Conservation (phyloP, 257 asterid genomes). For the Coffea eugenioides region DNA sequence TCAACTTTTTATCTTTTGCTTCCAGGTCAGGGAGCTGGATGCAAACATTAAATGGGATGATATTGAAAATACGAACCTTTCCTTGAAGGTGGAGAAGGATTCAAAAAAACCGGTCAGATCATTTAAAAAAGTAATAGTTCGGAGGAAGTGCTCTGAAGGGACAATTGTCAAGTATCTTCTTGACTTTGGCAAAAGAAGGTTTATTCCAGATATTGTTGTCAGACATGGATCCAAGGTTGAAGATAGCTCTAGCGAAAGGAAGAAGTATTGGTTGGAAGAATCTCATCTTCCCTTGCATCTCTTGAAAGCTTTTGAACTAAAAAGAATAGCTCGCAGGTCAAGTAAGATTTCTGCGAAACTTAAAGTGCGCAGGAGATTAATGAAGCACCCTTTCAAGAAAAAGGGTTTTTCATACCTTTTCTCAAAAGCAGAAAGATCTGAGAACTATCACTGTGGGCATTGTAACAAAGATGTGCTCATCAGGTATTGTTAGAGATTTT, state of each 20-base stretch:
- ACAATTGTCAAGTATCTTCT: conserved; percentile 64
- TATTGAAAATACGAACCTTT: conserved; percentile 52
- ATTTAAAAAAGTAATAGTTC: conserved; percentile 73
- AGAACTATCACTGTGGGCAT: conserved; percentile 63
- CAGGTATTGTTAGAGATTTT: conserved; percentile 47
- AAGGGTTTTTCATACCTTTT: conserved; percentile 80
- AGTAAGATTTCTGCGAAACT: conserved; percentile 44
- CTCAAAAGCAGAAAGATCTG: conserved; percentile 64
- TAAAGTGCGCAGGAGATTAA: conserved; percentile 32
- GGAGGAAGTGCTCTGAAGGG: conserved; percentile 73
- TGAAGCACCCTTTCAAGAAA: conserved; percentile 38
- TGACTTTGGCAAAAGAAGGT: conserved; percentile 93
- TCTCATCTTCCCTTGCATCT: conserved; percentile 79
- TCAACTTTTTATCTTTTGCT: background rate
- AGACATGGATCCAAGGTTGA: conserved; percentile 64
- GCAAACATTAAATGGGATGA: conserved; percentile 84
- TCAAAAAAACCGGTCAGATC: conserved; percentile 59
- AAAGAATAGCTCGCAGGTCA: conserved; percentile 75
- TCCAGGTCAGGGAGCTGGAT: conserved; percentile 89
- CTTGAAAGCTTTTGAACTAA: conserved; percentile 80
- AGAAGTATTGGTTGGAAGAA: conserved; percentile 93
- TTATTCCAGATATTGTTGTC: conserved; percentile 78
- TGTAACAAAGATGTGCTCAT: conserved; percentile 69
- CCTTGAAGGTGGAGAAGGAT: conserved; percentile 53
- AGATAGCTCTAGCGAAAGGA: conserved; percentile 60